These are phyloP conservation scores for Phytophthora capsici DNA, from an alignment of 352 stramenopile species.

Conservation along the genomic window DNA sequence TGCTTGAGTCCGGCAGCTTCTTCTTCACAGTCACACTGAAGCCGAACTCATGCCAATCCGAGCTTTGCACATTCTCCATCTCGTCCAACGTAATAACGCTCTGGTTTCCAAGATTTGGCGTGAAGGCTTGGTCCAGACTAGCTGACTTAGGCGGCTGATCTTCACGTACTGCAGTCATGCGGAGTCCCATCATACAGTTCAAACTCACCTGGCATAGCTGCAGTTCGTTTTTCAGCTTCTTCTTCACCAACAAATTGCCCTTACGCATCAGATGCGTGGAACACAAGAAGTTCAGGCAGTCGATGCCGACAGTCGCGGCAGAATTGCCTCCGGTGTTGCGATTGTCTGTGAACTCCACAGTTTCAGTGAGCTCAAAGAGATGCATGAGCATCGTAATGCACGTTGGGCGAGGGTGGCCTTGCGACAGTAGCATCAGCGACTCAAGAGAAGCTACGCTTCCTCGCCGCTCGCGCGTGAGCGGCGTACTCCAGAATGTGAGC, in stretches of 20 bases:
- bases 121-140: conserved; percentile 57
- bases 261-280: conserved; percentile 83
- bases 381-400: conserved; percentile 85
- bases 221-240: conserved; percentile 84
- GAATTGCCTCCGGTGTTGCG: conserved; percentile 39
- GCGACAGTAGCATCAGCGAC: conserved; percentile 67
- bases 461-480: conserved; percentile 47
- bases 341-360: conserved; percentile 80
- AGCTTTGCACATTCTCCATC: conserved; percentile 75
- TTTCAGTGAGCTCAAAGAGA: conserved; percentile 86
- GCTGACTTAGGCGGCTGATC: conserved; percentile 30
- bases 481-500: conserved; percentile 83
- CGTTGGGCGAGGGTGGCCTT: conserved; percentile 74
- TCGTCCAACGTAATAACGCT: conserved; percentile 81
- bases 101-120: conserved; percentile 67
- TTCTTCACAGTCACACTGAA: conserved; percentile 80
- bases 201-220: conserved; percentile 73
- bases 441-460: conserved; percentile 64
- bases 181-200: conserved; percentile 90
- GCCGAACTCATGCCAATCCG: conserved; percentile 75
- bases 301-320: conserved; percentile 72
- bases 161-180: conserved; percentile 66
- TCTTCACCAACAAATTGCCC: conserved; percentile 65
- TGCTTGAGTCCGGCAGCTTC: conserved; percentile 38
- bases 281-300: conserved; percentile 88